These are phyloP conservation scores for Puccinia triticina DNA, from an alignment of 1,284 basidiomycete species.

Conservation along the genomic window DNA sequence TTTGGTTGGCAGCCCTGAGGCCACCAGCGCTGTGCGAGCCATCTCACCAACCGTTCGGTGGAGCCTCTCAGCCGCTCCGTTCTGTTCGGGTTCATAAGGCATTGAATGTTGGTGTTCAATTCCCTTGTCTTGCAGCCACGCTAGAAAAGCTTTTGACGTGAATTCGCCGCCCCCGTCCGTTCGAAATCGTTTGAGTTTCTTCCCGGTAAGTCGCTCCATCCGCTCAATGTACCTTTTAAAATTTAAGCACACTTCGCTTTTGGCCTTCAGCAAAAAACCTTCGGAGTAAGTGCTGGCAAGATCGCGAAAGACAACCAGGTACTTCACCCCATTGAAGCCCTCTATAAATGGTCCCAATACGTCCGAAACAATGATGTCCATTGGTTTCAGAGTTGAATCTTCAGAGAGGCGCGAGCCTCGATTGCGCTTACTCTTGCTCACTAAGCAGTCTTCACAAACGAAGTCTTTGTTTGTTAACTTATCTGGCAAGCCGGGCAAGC, in stretches of 20 bases:
- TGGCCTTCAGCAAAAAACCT: slow-evolving; percentile 15
- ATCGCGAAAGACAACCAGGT: slow-evolving; percentile 2
- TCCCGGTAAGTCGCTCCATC: slow-evolving; percentile 4
- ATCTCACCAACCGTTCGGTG: slow-evolving; percentile 36
- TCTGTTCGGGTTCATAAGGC: slow-evolving; percentile 39
- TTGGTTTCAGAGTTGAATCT: background rate
- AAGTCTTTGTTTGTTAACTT: slow-evolving; percentile 4
- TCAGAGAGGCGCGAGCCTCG: background rate
- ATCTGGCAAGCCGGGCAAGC: background rate
- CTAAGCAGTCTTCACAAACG: slow-evolving; percentile 30
- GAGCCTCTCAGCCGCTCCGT: slow-evolving; percentile 29
- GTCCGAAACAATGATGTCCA: background rate
- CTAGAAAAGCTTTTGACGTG: background rate
- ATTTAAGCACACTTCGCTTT: slow-evolving; percentile 10
- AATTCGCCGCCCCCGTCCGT: slow-evolving; percentile 38
- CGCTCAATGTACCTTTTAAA: slow-evolving; percentile 16
- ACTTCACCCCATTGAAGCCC: background rate
- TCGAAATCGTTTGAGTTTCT: slow-evolving; percentile 11
- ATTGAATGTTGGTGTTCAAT: slow-evolving; percentile 37
- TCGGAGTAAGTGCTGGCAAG: slow-evolving; percentile 25
- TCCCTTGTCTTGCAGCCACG: slow-evolving; percentile 18
- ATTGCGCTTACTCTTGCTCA: background rate
- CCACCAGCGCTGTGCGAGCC: background rate
- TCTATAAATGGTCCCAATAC: slow-evolving; percentile 17
- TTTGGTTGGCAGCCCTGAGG: background rate